A percentile compares a stretch with the other conserved stretches of the same genome.
phyloP scores from a whole-genome alignment of 371 early-diverging fungal species.

The Mucor piriformis region DNA sequence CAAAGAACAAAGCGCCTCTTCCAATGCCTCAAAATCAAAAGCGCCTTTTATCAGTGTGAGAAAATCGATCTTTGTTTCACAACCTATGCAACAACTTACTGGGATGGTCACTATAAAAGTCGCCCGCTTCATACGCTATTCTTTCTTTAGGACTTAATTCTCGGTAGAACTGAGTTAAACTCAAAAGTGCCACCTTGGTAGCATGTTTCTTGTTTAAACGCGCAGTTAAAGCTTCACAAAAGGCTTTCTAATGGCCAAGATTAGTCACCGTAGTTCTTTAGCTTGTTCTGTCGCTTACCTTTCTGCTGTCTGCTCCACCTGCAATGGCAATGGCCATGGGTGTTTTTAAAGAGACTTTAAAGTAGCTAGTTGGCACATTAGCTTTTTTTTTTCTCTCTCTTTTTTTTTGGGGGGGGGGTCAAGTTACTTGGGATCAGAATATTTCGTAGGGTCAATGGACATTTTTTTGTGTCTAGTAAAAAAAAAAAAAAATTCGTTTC shows the following conservation, averaged over 20 bases:
- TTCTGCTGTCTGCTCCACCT: slow-evolving; percentile 49
- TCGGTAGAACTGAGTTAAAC: slow-evolving; percentile 62
- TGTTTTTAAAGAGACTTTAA: slow-evolving; percentile 44
- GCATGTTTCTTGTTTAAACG: slow-evolving; percentile 30
- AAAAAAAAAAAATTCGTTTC: slow-evolving; percentile 2
- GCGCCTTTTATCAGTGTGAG: slow-evolving; percentile 48
- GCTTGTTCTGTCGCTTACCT: slow-evolving; percentile 26
- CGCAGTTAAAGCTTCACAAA: slow-evolving; percentile 28
- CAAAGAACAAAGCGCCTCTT: slow-evolving; percentile 43
- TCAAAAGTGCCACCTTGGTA: slow-evolving; percentile 44
- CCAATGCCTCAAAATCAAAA: slow-evolving; percentile 62
- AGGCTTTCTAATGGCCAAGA: slow-evolving; percentile 21
- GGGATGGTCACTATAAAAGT: slow-evolving; percentile 57
- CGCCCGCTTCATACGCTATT: slow-evolving; percentile 43
- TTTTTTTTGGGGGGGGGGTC: too few species aligned
- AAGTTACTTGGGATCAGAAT: slow-evolving; percentile 44
- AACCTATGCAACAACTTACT: too few species aligned
- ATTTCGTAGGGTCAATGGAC: slow-evolving; percentile 49
- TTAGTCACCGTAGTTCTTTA: background rate
- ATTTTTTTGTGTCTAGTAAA: slow-evolving; percentile 11
- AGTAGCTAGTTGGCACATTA: slow-evolving; percentile 27
- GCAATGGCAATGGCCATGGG: slow-evolving; percentile 52
- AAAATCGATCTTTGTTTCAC: too few species aligned
- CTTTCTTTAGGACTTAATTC: slow-evolving; percentile 50
- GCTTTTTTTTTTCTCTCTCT: too few species aligned